Evolutionary conservation across 495 filamentous ascomycete species (phyloP), one percentile per base, ranked within the genome.

Genomic region (Daldinia bambusicola): DNA sequence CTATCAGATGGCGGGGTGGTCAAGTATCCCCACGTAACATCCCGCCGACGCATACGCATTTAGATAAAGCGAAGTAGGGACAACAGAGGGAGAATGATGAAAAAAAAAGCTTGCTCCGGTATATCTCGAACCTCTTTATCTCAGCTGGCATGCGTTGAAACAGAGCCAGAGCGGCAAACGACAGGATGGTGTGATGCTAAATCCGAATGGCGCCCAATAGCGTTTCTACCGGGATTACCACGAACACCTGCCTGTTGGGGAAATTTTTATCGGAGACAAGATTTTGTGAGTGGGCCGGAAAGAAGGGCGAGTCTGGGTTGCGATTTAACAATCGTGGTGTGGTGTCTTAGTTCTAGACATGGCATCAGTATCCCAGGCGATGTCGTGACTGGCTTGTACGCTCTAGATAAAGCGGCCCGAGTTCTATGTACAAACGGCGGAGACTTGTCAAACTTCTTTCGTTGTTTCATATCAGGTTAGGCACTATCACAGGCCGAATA

Each of bases 151-250:
- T 26, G 26, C 26, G 26, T 26, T 26, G 26, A 3, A 26, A 26
- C 26, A 26, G n/a, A n/a, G n/a, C n/a, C 26, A 40, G 31, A 8
- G 41, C 26, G 26, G 36, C 18, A 36, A 40, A 50, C 31, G 5
- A 36, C 34, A 34, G 37, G 36, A 67, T 67, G 56, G 37, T 61
- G 64, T 57, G 26, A 67, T 67, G 56, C 60, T 48, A 5, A 43
- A 55, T 50, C 30, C 10, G 50, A 52, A 67, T 67, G 56, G 50
- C 56, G 31, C 10, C 45, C 64, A 12, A 57, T 20, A 34, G 31
- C n/a, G 38, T 22, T 12, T 26, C 16, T 51, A 32, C 55, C 34
- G 10, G 48, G 37, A 16, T 40, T 31, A n/a, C 14, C 22, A 14
- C 16, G 6, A 22, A 45, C 48, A 61, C 56, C 55, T 61, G 45